phyloP scores from a whole-genome alignment of 352 stramenopile species.

The Nothophytophthora sp. region DNA sequence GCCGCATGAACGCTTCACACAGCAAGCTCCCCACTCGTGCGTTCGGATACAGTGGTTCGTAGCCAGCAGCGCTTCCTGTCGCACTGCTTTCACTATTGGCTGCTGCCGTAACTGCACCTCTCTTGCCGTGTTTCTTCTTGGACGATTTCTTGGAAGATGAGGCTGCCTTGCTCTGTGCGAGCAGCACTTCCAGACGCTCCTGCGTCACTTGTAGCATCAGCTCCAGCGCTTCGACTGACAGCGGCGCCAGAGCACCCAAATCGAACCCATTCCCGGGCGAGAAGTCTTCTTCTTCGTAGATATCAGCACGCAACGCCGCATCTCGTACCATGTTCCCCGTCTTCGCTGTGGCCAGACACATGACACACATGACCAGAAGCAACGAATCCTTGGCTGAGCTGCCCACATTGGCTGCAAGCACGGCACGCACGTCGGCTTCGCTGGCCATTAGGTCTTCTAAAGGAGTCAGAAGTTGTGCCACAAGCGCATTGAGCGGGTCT shows the following conservation, averaged over 20 bases:
- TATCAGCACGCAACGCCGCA: constrained; percentile 90
- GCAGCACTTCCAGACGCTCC: constrained; percentile 43
- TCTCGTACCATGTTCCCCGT: constrained; percentile 79
- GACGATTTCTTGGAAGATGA: constrained; percentile 49
- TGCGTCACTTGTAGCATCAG: constrained; percentile 44
- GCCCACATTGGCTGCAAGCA: constrained; percentile 33
- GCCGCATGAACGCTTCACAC: constrained; percentile 64
- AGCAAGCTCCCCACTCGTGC: constrained; percentile 47
- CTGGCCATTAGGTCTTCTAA: constrained; percentile 22
- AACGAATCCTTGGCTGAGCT: constrained; percentile 53
- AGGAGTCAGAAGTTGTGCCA: constrained; percentile 40
- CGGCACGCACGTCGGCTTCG: constrained; percentile 26
- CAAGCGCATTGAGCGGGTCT: constrained; percentile 72
- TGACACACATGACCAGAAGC: constrained; percentile 69
- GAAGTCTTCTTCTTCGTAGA: constrained; percentile 98
- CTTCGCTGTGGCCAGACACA: constrained; percentile 71
- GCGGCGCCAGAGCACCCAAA: constrained; percentile 42
- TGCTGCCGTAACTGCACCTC: constrained; percentile 1
- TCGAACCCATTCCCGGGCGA: constrained; percentile 70
- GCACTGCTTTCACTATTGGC: constrained; percentile 5
- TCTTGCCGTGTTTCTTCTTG: constrained; percentile 73
- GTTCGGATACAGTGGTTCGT: constrained; percentile 54
- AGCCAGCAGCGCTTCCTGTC: constrained; percentile 9
- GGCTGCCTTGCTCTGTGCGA: constrained; percentile 39
- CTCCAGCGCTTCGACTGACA: constrained; percentile 40